Evolutionary conservation across 2,329 filamentous ascomycete genomes (phyloP), one percentile per base, ranked within the genome.

Genomic region (Penicillium janthinellum): DNA sequence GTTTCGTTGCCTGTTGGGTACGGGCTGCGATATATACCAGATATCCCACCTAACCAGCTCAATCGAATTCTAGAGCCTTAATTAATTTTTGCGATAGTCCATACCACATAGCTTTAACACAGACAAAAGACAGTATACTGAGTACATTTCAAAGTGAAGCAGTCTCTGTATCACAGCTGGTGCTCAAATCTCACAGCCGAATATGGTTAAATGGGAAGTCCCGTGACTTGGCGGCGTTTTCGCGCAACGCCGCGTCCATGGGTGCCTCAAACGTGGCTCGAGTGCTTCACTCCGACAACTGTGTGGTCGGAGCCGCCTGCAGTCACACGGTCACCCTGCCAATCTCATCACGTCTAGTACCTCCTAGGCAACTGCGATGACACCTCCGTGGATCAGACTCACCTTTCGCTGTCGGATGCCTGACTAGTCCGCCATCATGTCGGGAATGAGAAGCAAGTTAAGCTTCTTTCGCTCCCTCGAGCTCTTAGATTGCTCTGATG

Each of bases 391-490:
- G 67, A 59, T 62, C 38, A 56, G 35, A 31, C 47, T 34, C 14
- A 49, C 34, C 17, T 58, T 51, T 49, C 42, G 49, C 44, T 48
- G 22, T 54, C 49, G 59, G 61, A 64, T 57, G 54, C 61, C 62
- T 38, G 58, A 63, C 49, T 59, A 63, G 57, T 25, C 51, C 41
- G 50, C 44, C 56, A 35, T 47, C 11, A 72, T 73, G 68, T 63
- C 56, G 55, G 56, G 56, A 49, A 55, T 37, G 28, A 50, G 20
- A 6, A 70, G 65, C 60, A 78, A 78, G 65, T 63, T 67, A 57
- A 58, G 63, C 17, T 75, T 79, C 55, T 79, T 78, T 63, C 65
- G 60, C 15, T 71, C 67, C 20, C 68, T 79, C 8, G 75, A 78
- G 42, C 52, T 59, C 34, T 58, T 77, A 39, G 74, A 74, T 59